Base-by-base conservation (phyloP, 2,329 filamentous ascomycete species). In the Clarireedia homoeocarpa region DNA sequence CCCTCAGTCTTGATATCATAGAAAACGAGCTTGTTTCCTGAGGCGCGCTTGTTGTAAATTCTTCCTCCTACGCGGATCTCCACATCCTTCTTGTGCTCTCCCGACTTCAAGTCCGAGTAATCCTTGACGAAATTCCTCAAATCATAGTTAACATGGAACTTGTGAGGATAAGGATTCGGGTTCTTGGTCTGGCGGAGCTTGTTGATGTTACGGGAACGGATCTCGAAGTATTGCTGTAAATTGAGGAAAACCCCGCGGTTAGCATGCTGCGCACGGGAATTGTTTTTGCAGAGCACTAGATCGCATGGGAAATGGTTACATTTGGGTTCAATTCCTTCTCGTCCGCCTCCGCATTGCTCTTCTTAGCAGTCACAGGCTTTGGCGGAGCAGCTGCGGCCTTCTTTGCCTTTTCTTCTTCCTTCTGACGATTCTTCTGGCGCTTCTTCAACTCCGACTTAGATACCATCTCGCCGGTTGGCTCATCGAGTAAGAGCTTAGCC, bases 401-500 rank as follows among this genome's bases (percentile, higher is more conserved):
- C 75, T 90, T 84, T 65, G 84, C 84, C 86, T 95, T 96, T 76
- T 91, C 89, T 64, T 87, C 87, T 59, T 95, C 91, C 73, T 82
- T 84, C 73, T 92, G 83, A 64, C 92, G 86, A 70, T 86, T 81
- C 89, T 99, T 99, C 77, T 91, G 83, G 68, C 92, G 85, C 78
- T 89, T 92, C 89, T 99, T 99, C 72, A 97, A 78, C 75, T 91
- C 86, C 15, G 84, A 83, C 84, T 91, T 91, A 76, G 88, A 91
- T 59, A 87, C 71, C 72, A 74, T 85, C 76, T 99, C 94, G 67
- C 94, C 94, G 14, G 94, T 97, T 62, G 91, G 89, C 69, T 95
- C 89, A 72, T 99, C 94, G 51, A 94, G 82, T 72, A 91, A 81
- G 65, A 95, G 80, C 48, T 68, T 66, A 27, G 62, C 65, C 55